Evolutionary conservation across 2,329 filamentous ascomycete genomes (phyloP), one percentile per base, ranked within the genome.

Genomic region (Alternaria atra): DNA sequence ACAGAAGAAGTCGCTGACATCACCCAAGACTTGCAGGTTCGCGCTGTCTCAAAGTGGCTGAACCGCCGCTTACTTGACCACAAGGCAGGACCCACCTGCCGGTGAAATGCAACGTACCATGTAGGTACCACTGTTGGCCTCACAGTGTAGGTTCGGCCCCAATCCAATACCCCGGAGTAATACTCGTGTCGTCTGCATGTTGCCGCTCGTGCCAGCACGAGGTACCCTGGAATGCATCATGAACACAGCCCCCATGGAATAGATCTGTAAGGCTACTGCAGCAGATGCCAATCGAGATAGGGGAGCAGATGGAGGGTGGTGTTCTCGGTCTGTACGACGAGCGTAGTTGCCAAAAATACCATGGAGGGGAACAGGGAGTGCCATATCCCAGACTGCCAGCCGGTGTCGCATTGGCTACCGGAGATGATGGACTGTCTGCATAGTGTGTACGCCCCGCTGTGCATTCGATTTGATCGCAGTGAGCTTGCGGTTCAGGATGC

Each of bases 351-450:
- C 50, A 47, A 42, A 58, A 59, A 47, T 46, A 46, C 37, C 30
- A 30, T 25, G 35, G 44, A 30, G 34, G 32, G 27, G 47, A 35
- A 37, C 37, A 56, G 50, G 48, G 44, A 54, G 46, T 48, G 50
- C 48, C 27, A 46, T 34, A 47, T 37, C 52, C 50, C 52, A 52
- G 52, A 39, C 52, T 3, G 17, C 8, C 39, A 40, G 39, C 17
- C 17, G 10, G 39, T 40, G 39, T 40, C 17, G 39, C 17, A 40
- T 23, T 40, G 39, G 39, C 39, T 40, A 10, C 39, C 17, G 39
- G 62, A 61, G 61, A 64, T 64, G 48, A 39, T 60, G 63, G 61
- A 55, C 37, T 40, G 37, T 40, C 17, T 57, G 53, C 61, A 64
- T 60, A 57, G 58, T 52, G 34, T 58, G 55, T 64, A 55, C 58